Evolutionary conservation across 78 protist genomes (phyloP), one percentile per base, ranked within the genome.

Genomic region (Tieghemostelium lacteum): DNA sequence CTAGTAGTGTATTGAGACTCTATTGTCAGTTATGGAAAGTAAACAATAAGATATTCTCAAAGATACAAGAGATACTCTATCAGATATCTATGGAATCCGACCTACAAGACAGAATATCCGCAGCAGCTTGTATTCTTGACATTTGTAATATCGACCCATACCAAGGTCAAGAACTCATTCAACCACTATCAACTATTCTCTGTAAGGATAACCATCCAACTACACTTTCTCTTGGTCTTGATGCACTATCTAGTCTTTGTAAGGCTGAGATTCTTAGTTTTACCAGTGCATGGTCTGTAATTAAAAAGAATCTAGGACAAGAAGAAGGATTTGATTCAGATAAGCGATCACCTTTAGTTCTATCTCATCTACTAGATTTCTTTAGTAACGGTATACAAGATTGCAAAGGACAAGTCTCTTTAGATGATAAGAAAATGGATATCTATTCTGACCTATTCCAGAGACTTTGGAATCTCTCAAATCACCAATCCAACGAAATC

Each of bases 211-310:
- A 20, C 42, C 33, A 83, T 83, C 91, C 91, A 36, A 45, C 70
- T 0, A 63, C 45, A 31, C 24, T 83, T 10, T 31, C 91, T 4
- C 26, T 83, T 3, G 7, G 72, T n/a, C 42, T 67, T 12, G 91
- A 83, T 7, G 77, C 91, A 29, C 75, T 83, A 3, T n/a, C 54
- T 31, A 10, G 14, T 12, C 60, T 83, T 3, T 83, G 91, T 58
- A 60, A 69, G 29, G 20, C 24, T 24, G 91, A 83, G 14, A 63
- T 83, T 2, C 10, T 83, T 17, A 20, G 49, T 20, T 83, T 83
- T n/a, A 45, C 67, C 5, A 69, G 78, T 33, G 91, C 91, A 26
- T 83, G 91, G 91, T 55, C 66, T 69, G 91, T 83, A 29, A 69
- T 83, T 20, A 83, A 69, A 36, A 83, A 83, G 78, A 83, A 83